Evolutionary conservation across 345 rosid genomes (phyloP), one percentile per base, ranked within the genome.

Genomic region (Turritis glabra): DNA sequence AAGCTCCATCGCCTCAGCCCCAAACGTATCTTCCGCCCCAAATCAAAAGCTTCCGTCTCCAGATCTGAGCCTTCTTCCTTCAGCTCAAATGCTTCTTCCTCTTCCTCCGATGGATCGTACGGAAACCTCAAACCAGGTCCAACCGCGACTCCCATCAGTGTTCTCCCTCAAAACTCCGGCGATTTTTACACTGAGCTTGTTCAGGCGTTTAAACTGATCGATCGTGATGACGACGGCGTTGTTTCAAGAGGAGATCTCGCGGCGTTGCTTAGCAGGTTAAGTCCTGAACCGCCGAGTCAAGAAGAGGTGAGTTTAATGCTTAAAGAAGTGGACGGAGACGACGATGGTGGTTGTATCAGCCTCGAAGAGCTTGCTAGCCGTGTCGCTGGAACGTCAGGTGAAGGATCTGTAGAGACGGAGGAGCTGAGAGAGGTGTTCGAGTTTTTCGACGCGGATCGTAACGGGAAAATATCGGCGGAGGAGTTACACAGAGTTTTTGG

Each of bases 401-500:
- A 81, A 72, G 86, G 79, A 64, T 82, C 84, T 1, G 83, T 86
- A 0, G 85, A 86, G 33, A 82, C 73, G 48, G 82, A 80, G 54
- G 99, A 95, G 83, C 82, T 95, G 38, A 80, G 80, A 43, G 96
- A 88, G 76, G 84, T 91, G 2, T 95, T 95, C 12, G 89, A 86
- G 57, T 81, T 71, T 53, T 95, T 92, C 11, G 99, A 95, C 72
- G 75, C 81, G 30, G 97, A 95, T 80, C 93, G 82, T 19, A 96
- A 95, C 73, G 99, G 98, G n/a, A 85, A 32, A 70, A 95, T 95
- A 32, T 80, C 97, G 75, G 98, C 94, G 60, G 94, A 88, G 81
- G 99, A 95, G 71, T 71, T 95, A 1, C 50, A 72, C 11, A 62
- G 77, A 7, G 88, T 83, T 1, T 95, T 80, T 62, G 74, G 57